A percentile compares a stretch with the other conserved stretches of the same genome.
phyloP scores from a whole-genome alignment of 2,329 filamentous ascomycete genomes.

The Microsporum audouinii region DNA sequence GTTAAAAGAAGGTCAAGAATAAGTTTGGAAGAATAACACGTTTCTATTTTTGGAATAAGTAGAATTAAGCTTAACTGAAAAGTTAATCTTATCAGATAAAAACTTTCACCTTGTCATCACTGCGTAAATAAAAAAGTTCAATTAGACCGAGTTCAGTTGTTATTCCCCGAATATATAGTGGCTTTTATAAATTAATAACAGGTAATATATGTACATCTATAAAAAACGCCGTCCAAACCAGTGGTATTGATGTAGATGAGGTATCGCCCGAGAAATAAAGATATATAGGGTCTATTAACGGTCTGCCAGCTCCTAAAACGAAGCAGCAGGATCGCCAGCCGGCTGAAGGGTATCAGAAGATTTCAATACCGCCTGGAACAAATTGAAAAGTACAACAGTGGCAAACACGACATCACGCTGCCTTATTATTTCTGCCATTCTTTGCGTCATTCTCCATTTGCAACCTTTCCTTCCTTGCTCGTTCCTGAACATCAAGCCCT shows the following conservation, averaged over 20 bases:
- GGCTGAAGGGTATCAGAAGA: not conserved
- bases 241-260: not conserved
- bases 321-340: not conserved
- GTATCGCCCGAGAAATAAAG: not conserved
- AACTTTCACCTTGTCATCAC: too few species aligned
- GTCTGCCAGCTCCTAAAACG: not conserved
- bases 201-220: not conserved
- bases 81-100: not conserved
- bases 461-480: conserved; percentile 28
- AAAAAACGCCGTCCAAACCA: not conserved
- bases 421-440: conserved; percentile 9
- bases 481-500: conserved; percentile 35
- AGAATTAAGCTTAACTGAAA: not conserved
- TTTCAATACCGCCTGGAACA: not conserved
- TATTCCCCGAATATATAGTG: not conserved
- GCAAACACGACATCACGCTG: not conserved
- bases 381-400: not conserved
- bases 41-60: not conserved
- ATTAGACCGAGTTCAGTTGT: not conserved
- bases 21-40: not conserved
- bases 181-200: not conserved
- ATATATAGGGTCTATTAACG: not conserved
- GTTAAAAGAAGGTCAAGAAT: not conserved
- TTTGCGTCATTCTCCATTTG: conserved; percentile 15
- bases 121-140: not conserved